These are phyloP conservation scores for Kwoniella pini DNA, from an alignment of 768 basidiomycete genomes.

Conservation along the genomic window DNA sequence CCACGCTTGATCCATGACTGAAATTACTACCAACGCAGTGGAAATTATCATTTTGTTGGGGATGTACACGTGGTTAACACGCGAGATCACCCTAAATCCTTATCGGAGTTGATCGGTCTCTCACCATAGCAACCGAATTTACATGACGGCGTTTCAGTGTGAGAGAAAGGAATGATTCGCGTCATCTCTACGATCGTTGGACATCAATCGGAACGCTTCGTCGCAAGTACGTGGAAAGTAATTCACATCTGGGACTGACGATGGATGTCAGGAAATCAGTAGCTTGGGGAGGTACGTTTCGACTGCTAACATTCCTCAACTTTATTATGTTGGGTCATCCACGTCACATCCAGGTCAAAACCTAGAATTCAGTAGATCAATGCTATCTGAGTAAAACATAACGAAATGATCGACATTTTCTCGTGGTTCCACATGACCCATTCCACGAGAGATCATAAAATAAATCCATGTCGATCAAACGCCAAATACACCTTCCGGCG, in stretches of 20 bases:
- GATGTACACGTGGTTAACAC: conserved; percentile 6
- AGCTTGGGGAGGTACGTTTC: too few species aligned
- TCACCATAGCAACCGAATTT: neutral
- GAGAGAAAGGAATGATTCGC: conserved; percentile 4
- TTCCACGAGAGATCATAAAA: neutral
- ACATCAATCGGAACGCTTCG: neutral
- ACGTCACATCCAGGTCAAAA: too few species aligned
- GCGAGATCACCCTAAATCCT: neutral
- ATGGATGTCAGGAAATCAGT: too few species aligned
- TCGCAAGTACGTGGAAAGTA: neutral
- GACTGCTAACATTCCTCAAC: too few species aligned
- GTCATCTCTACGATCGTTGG: neutral
- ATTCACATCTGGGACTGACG: neutral
- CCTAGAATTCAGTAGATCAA: too few species aligned
- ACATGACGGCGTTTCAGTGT: neutral
- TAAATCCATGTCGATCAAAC: too few species aligned
- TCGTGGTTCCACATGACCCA: neutral
- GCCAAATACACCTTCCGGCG: conserved; percentile 2
- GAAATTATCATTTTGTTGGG: conserved; percentile 14
- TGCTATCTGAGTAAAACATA: too few species aligned
- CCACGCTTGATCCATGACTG: conserved; percentile 13
- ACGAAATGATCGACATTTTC: too few species aligned
- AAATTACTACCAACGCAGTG: neutral
- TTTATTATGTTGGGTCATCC: too few species aligned
- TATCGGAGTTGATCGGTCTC: conserved; percentile 10